Percentiles rank a stretch among this genome's conserved stretches.
Evolutionary conservation across 768 basidiomycete species (phyloP).

Genomic region (Trametes cinnabarina): DNA sequence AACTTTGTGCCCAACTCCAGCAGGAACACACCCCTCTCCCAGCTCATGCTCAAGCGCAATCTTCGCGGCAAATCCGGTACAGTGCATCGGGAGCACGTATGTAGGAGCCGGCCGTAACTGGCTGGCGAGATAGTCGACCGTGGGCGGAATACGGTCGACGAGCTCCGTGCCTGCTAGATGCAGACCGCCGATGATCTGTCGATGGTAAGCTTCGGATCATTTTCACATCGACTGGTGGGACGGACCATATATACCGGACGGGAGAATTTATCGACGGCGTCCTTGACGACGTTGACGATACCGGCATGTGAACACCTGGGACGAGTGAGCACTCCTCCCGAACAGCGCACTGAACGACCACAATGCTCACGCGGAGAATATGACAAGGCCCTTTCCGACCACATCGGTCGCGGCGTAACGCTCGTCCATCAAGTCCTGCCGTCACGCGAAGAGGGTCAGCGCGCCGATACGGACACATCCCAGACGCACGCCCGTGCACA

Average conservation of each 20-base stretch:
- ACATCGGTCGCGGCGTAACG: conserved; percentile 77
- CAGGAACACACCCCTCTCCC: conserved; percentile 76
- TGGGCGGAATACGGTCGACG: conserved; percentile 59
- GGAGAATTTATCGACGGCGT: conserved; percentile 59
- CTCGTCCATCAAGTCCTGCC: conserved; percentile 78
- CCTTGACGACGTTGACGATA: conserved; percentile 77
- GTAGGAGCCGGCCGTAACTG: conserved; percentile 59
- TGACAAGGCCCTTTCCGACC: conserved; percentile 73
- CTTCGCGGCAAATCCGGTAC: conserved; percentile 77
- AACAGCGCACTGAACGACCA: background rate
- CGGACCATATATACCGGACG: conserved; percentile 76
- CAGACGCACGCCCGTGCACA: conserved; percentile 23
- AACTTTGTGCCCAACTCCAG: conserved; percentile 69
- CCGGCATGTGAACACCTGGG: conserved; percentile 73
- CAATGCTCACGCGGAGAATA: conserved; percentile 75
- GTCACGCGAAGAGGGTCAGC: background rate
- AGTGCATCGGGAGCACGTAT: conserved; percentile 83
- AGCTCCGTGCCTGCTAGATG: conserved; percentile 78
- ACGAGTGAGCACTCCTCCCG: background rate
- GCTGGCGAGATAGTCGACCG: conserved; percentile 68
- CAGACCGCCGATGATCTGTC: conserved; percentile 73
- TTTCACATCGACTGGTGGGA: background rate
- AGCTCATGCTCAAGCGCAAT: conserved; percentile 65
- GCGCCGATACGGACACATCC: too few relatives aligned
- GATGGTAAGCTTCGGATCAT: background rate